Evolutionary conservation across 108 stramenopile genomes (phyloP).

Genomic region (Discostella stelligeroides): DNA sequence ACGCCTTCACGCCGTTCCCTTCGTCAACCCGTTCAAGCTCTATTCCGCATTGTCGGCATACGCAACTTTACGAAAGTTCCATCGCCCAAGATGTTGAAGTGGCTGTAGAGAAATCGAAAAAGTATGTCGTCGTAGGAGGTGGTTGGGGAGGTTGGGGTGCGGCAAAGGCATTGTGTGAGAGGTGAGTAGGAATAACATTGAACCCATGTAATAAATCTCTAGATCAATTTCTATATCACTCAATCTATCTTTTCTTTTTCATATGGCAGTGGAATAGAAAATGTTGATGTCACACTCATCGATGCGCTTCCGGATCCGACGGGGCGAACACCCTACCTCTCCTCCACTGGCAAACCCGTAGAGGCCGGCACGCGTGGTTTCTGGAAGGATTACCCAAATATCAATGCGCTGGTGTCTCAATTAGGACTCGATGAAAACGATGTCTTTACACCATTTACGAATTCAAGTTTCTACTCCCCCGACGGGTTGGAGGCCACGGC

Average conservation of each 20-base stretch:
- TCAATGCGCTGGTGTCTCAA: slow-evolving; percentile 74
- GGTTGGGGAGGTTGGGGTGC: slow-evolving; percentile 97
- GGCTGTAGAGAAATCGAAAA: slow-evolving; percentile 36
- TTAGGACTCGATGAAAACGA: slow-evolving; percentile 69
- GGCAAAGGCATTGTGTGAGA: slow-evolving; percentile 85
- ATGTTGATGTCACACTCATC: slow-evolving; percentile 76
- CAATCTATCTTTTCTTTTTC: neutral
- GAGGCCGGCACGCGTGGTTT: slow-evolving; percentile 91
- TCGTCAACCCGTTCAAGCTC: neutral
- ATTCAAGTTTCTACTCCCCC: slow-evolving; percentile 91
- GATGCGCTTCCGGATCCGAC: slow-evolving; percentile 89
- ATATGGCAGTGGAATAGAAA: slow-evolving; percentile 37
- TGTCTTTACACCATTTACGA: slow-evolving; percentile 88
- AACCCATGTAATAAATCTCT: too few species aligned
- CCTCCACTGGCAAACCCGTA: slow-evolving; percentile 76
- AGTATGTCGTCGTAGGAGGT: slow-evolving; percentile 85
- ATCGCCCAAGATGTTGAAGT: neutral
- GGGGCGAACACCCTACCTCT: slow-evolving; percentile 71
- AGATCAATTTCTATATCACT: too few species aligned
- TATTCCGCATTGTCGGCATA: neutral
- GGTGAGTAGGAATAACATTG: too few species aligned
- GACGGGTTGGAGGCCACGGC: slow-evolving; percentile 93
- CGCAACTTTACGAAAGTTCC: neutral
- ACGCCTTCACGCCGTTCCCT: neutral
- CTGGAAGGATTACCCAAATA: slow-evolving; percentile 97